phyloP scores from a whole-genome alignment of 2,329 filamentous ascomycete genomes.

The Leptoxyphium fumago region DNA sequence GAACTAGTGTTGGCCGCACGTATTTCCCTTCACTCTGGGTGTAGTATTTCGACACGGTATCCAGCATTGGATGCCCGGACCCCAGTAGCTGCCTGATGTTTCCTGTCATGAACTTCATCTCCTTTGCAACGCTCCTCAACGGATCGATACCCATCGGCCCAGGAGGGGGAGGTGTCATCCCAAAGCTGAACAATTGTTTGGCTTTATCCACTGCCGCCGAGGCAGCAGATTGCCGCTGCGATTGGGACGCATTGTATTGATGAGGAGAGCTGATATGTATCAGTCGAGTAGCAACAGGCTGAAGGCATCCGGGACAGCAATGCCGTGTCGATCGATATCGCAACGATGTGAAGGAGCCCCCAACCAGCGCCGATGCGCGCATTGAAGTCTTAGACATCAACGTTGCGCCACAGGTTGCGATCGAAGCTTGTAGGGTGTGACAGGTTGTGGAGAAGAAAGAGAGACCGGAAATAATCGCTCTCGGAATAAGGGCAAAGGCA shows the following conservation, averaged over 20 bases:
- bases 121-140: slow-evolving; percentile 77
- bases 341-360: slow-evolving; percentile 13
- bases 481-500: too few species aligned
- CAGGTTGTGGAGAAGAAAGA: too few species aligned
- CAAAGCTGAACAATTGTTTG: slow-evolving; percentile 56
- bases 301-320: slow-evolving; percentile 19
- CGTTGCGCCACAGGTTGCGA: slow-evolving; percentile 4
- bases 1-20: slow-evolving; percentile 80
- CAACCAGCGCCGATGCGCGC: slow-evolving; percentile 20
- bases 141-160: slow-evolving; percentile 69
- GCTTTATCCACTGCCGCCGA: slow-evolving; percentile 55
- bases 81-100: slow-evolving; percentile 89
- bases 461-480: too few species aligned
- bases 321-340: slow-evolving; percentile 4
- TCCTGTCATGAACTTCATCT: slow-evolving; percentile 89
- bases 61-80: slow-evolving; percentile 84
- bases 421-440: too few species aligned
- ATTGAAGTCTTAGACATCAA: slow-evolving; percentile 20
- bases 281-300: slow-evolving; percentile 12
- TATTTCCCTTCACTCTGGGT: slow-evolving; percentile 95
- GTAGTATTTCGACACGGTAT: slow-evolving; percentile 96
- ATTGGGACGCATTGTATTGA: slow-evolving; percentile 21
- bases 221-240: slow-evolving; percentile 43
- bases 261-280: slow-evolving; percentile 16
- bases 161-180: slow-evolving; percentile 41